Conservation (phyloP, 176 grass and related monocot genomes). For the Musa beccarii region DNA sequence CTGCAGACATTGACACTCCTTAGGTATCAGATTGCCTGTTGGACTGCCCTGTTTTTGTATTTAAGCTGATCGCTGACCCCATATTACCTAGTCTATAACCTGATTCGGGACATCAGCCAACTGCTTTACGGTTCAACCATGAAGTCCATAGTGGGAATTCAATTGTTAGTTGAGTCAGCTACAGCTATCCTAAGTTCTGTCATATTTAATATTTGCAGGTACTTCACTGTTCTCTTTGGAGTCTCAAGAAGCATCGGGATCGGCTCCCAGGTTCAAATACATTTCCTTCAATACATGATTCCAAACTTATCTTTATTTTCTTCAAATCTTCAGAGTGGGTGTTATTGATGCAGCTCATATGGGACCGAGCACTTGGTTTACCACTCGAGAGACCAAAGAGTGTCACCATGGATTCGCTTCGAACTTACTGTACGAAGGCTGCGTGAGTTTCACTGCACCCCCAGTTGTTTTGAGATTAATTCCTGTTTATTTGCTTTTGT, state of each 20-base stretch:
- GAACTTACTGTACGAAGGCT: slow-evolving; percentile 61
- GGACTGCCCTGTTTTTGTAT: too few species aligned
- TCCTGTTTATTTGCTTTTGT: background rate
- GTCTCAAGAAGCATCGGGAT: slow-evolving; percentile 96
- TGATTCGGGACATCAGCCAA: too few species aligned
- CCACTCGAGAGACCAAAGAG: slow-evolving; percentile 96
- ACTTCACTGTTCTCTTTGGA: slow-evolving; percentile 91
- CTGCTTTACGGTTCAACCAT: too few species aligned
- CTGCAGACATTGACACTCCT: too few species aligned
- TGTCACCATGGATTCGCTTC: slow-evolving; percentile 94
- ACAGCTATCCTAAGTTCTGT: background rate
- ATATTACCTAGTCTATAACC: too few species aligned
- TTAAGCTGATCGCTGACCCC: too few species aligned
- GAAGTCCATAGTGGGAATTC: background rate
- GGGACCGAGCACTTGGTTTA: slow-evolving; percentile 92
- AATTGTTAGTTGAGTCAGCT: background rate
- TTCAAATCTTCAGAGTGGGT: background rate
- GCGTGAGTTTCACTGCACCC: background rate
- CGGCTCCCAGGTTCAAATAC: slow-evolving; percentile 63
- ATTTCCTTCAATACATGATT: background rate
- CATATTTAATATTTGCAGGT: slow-evolving; percentile 37
- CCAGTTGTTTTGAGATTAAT: background rate
- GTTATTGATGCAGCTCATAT: slow-evolving; percentile 57
- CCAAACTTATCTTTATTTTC: background rate
- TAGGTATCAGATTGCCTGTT: too few species aligned